Evolutionary conservation across 345 rosid genomes (phyloP).

Genomic region (Aquilaria yunnanensis): DNA sequence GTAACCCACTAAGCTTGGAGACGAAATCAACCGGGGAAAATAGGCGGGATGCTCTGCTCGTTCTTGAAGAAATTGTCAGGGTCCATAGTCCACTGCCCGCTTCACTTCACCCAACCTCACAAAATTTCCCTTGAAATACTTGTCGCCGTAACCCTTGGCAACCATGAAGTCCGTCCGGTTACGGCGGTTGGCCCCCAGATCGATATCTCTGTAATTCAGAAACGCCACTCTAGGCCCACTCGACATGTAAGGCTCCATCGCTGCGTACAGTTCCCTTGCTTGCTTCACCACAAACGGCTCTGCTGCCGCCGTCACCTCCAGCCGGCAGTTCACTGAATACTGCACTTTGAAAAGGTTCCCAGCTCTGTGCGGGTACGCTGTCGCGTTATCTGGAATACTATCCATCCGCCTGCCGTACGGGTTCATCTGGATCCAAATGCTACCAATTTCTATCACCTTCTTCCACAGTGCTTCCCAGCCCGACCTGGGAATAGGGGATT

Average conservation of each 20-base stretch:
- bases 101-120: slow-evolving; percentile 33
- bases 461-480: slow-evolving; percentile 29
- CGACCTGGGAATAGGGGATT: slow-evolving; percentile 3
- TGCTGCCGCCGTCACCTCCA: slow-evolving; percentile 1
- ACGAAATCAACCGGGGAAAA: not conserved
- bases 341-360: slow-evolving; percentile 40
- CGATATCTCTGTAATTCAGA: slow-evolving; percentile 28
- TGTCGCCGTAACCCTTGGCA: slow-evolving; percentile 30
- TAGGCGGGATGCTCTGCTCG: slow-evolving; percentile 34
- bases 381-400: slow-evolving; percentile 22
- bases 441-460: slow-evolving; percentile 19
- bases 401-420: slow-evolving; percentile 56
- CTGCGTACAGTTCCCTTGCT: slow-evolving; percentile 27
- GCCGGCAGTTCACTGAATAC: slow-evolving; percentile 27
- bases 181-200: slow-evolving; percentile 13
- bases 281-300: slow-evolving; percentile 7
- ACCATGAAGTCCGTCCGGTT: slow-evolving; percentile 17
- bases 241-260: slow-evolving; percentile 37
- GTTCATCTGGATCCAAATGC: slow-evolving; percentile 29
- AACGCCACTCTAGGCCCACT: slow-evolving; percentile 34
- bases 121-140: slow-evolving; percentile 34
- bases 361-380: slow-evolving; percentile 45
- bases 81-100: slow-evolving; percentile 32
- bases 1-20: too few species aligned
- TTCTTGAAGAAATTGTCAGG: slow-evolving; percentile 33